phyloP scores from a whole-genome alignment of 345 rosid genomes.

The Anacardium occidentale region DNA sequence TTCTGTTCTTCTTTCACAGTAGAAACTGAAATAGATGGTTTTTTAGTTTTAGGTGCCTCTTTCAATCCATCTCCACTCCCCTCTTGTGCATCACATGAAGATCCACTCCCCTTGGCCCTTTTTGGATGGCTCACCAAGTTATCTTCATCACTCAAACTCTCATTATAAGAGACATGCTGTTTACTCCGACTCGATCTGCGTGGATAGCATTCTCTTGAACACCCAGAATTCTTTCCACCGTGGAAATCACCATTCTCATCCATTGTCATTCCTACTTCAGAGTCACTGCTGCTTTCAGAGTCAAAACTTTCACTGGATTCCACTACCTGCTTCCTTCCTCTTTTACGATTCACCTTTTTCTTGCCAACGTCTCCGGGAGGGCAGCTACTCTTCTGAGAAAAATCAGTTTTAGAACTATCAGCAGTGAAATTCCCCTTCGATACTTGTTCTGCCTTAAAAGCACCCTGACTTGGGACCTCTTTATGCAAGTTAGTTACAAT shows the following conservation, averaged over 20 bases:
- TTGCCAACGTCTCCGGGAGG: constrained; percentile 29
- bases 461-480: constrained; percentile 40
- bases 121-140: constrained; percentile 30
- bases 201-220: constrained; percentile 33
- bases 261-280: constrained; percentile 18
- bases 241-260: constrained; percentile 38
- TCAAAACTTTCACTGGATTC: constrained; percentile 59
- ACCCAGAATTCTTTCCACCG: constrained; percentile 29
- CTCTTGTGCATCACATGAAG: constrained; percentile 24
- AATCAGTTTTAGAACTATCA: constrained; percentile 29
- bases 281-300: constrained; percentile 40
- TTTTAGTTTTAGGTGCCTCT: constrained; percentile 20
- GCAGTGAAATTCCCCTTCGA: constrained; percentile 30
- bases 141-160: constrained; percentile 68
- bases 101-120: constrained; percentile 34
- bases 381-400: constrained; percentile 24
- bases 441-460: constrained; percentile 41
- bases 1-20: constrained; percentile 27
- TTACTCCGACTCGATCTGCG: constrained; percentile 71
- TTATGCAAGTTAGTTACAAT: constrained; percentile 23
- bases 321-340: constrained; percentile 41
- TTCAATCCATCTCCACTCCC: constrained; percentile 22
- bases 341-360: constrained; percentile 44
- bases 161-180: constrained; percentile 63
- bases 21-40: constrained; percentile 25